A percentile compares a stretch with the other conserved stretches of the same genome.
phyloP scores from a whole-genome alignment of 345 rosid species.

The Hibiscus mutabilis region DNA sequence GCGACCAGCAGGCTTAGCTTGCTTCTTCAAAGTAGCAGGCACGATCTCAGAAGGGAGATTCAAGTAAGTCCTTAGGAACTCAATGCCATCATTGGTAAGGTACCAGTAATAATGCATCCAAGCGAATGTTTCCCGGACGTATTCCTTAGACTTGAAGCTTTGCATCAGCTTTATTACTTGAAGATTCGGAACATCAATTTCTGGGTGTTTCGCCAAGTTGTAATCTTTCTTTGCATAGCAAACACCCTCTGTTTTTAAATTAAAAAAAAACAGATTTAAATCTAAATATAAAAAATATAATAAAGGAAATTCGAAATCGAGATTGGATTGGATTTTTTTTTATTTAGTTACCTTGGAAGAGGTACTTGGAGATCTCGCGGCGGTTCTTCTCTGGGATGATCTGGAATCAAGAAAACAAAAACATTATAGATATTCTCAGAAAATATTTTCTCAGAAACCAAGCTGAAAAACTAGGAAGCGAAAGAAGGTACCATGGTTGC shows the following conservation, averaged over 20 bases:
- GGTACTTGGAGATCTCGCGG: conserved; percentile 86
- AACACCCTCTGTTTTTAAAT: not conserved
- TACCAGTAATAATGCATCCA: not conserved
- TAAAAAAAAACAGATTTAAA: not conserved
- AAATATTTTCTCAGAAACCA: not conserved
- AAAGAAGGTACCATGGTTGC: conserved; percentile 28
- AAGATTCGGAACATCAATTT: not conserved
- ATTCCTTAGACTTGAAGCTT: not conserved
- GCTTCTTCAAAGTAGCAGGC: not conserved
- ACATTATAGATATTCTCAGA: not conserved
- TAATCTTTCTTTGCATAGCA: not conserved
- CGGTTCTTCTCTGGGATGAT: conserved; percentile 85
- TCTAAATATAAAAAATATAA: not conserved
- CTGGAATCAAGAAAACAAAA: conserved; percentile 21
- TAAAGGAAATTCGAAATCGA: too few relatives aligned
- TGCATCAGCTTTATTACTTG: not conserved
- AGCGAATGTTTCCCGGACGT: not conserved
- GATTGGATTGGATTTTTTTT: too few relatives aligned
- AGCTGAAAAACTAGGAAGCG: not conserved
- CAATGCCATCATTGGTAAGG: not conserved
- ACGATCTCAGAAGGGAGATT: not conserved
- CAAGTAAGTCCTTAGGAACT: not conserved
- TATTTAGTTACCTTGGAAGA: conserved; percentile 63
- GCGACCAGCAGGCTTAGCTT: not conserved
- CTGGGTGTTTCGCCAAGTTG: not conserved